Percentiles rank a stretch among this genome's conserved stretches.
Evolutionary conservation across 1,284 basidiomycete species (phyloP).

Genomic region (Apiotrichum domesticum): DNA sequence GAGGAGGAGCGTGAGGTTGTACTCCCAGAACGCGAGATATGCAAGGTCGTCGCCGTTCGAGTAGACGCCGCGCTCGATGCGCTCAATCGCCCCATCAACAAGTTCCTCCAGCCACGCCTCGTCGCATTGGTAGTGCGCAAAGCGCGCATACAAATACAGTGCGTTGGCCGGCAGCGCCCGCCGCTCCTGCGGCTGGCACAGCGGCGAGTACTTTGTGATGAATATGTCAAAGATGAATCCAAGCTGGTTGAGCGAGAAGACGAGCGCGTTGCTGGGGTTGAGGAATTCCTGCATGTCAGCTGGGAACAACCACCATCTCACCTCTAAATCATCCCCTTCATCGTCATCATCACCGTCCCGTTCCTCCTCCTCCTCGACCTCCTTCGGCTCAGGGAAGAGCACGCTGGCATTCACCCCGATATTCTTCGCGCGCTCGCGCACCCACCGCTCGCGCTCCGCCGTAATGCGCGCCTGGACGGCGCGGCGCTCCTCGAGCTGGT

Average conservation of each 20-base stretch:
- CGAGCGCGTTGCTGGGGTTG: conserved; percentile 57
- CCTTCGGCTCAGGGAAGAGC: conserved; percentile 34
- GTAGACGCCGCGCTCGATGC: conserved; percentile 86
- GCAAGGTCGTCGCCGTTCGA: conserved; percentile 81
- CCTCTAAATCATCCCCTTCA: neutral
- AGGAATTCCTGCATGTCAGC: conserved; percentile 42
- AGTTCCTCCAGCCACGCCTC: conserved; percentile 87
- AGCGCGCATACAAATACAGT: conserved; percentile 76
- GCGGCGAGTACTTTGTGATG: conserved; percentile 62
- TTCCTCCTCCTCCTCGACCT: neutral
- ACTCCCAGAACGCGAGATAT: conserved; percentile 86
- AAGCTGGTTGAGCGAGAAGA: conserved; percentile 73
- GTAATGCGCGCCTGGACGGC: conserved; percentile 52
- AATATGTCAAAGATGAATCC: conserved; percentile 72
- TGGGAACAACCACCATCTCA: neutral
- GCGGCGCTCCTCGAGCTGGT: conserved; percentile 52
- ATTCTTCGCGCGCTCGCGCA: conserved; percentile 48
- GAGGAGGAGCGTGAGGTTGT: conserved; percentile 81
- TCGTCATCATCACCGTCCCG: conserved; percentile 18
- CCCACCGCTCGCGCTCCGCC: conserved; percentile 55
- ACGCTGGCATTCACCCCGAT: conserved; percentile 30
- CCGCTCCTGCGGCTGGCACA: conserved; percentile 50
- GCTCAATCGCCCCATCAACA: conserved; percentile 79
- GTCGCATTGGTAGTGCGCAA: conserved; percentile 77
- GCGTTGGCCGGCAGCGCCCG: conserved; percentile 75